Evolutionary conservation across 352 stramenopile genomes (phyloP).

Genomic region (Phytophthora litchii): DNA sequence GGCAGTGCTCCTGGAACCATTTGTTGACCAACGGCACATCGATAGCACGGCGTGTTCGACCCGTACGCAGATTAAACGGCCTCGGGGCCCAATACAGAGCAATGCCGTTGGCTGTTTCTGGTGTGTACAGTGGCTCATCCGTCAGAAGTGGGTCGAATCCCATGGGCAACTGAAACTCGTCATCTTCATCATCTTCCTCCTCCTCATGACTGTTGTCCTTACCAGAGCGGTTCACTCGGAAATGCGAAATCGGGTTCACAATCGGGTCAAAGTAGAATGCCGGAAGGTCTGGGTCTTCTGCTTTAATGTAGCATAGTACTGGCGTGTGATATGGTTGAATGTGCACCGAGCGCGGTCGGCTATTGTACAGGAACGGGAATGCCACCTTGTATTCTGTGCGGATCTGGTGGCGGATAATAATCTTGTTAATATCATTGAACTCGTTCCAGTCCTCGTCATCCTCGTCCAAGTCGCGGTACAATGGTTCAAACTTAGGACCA

Average conservation of each 20-base stretch:
- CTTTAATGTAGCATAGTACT: constrained; percentile 97
- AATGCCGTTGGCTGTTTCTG: constrained; percentile 97
- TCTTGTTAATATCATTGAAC: constrained; percentile 99
- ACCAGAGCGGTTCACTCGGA: constrained; percentile 78
- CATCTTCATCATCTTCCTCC: constrained; percentile 79
- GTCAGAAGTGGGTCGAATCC: constrained; percentile 92
- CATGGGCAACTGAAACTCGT: constrained; percentile 90
- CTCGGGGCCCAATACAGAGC: constrained; percentile 97
- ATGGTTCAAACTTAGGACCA: constrained; percentile 99
- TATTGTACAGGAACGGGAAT: constrained; percentile 99
- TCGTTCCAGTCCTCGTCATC: constrained; percentile 99
- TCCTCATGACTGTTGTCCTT: constrained; percentile 47
- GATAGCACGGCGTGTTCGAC: constrained; percentile 94
- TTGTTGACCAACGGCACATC: constrained; percentile 99
- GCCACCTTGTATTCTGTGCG: constrained; percentile 99
- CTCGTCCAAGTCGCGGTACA: constrained; percentile 98
- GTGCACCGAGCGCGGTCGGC: constrained; percentile 94
- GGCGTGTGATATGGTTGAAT: constrained; percentile 97
- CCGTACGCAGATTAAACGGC: constrained; percentile 98
- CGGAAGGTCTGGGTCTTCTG: constrained; percentile 94
- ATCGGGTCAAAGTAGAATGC: constrained; percentile 98
- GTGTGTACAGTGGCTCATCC: constrained; percentile 94
- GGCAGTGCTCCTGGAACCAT: constrained; percentile 99
- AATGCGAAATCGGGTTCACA: constrained; percentile 98
- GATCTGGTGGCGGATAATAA: constrained; percentile 99